Conservation (phyloP, 352 stramenopile species). For the Phytophthora niederhauseri region DNA sequence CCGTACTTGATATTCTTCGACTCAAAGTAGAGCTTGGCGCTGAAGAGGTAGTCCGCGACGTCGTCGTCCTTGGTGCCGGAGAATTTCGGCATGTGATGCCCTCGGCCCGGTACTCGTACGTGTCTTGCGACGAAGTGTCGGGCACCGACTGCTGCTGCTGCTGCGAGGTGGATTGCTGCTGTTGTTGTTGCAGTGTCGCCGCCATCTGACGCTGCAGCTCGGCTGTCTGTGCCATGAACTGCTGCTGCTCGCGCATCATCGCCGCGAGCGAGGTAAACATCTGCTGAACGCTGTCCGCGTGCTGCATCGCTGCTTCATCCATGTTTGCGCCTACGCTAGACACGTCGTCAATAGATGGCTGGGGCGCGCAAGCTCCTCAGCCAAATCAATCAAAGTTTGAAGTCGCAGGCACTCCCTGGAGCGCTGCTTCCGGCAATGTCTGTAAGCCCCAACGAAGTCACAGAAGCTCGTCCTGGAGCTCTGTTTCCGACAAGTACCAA, state of each 20-base stretch:
- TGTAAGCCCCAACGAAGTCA: constrained; percentile 11
- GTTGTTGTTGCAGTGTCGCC: no score
- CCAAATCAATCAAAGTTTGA: constrained; percentile 14
- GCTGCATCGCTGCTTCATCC: constrained; percentile 5
- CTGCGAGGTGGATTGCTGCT: no score
- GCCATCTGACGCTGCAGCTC: no score
- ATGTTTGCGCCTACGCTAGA: not conserved
- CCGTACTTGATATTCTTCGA: constrained; percentile 19
- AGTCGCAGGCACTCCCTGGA: not conserved
- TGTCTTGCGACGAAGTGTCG: not conserved
- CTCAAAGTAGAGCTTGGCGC: constrained; percentile 15
- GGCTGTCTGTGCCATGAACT: not conserved
- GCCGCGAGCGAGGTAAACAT: not conserved
- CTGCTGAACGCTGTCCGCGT: constrained; percentile 4
- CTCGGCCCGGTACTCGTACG: constrained; percentile 5
- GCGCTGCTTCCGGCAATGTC: constrained; percentile 7
- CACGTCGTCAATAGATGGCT: constrained; percentile 10
- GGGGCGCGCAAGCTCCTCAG: constrained; percentile 4
- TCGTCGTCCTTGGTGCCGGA: constrained; percentile 14
- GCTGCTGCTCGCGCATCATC: constrained; percentile 6
- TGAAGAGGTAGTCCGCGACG: constrained; percentile 15
- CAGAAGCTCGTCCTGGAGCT: no score
- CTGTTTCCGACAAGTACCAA: no score
- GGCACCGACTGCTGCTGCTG: not conserved
- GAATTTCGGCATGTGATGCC: constrained; percentile 3